These are phyloP conservation scores for Piloderma croceum DNA, from an alignment of 768 basidiomycete species.

Conservation along the genomic window DNA sequence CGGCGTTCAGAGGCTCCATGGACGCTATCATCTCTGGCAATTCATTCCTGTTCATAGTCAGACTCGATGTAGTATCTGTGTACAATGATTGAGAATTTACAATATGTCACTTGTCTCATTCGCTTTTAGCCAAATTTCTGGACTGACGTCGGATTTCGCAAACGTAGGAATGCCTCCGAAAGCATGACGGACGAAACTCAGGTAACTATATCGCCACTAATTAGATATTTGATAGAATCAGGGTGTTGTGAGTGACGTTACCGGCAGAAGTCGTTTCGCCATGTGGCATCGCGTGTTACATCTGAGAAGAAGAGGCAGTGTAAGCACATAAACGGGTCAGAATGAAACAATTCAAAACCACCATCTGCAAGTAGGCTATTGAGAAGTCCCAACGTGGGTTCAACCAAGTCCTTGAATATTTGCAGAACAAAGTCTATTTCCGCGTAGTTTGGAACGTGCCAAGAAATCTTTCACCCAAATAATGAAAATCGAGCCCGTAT, in stretches of 20 bases:
- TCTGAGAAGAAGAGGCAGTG: slow-evolving; percentile 23
- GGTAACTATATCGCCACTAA: slow-evolving; percentile 36
- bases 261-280: slow-evolving; percentile 88
- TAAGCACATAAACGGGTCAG: slow-evolving; percentile 9
- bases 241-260: slow-evolving; percentile 24
- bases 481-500: no score
- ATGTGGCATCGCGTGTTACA: slow-evolving; percentile 49
- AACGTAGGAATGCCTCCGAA: slow-evolving; percentile 72
- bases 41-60: slow-evolving; percentile 45
- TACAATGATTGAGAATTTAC: slow-evolving; percentile 34
- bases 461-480: no score
- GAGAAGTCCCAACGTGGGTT: slow-evolving; percentile 53
- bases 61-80: neutral
- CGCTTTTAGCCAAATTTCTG: slow-evolving; percentile 43
- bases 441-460: slow-evolving; percentile 69
- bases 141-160: slow-evolving; percentile 46
- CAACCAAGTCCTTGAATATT: slow-evolving; percentile 61
- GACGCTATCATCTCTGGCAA: slow-evolving; percentile 74
- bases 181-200: slow-evolving; percentile 69
- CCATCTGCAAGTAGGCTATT: slow-evolving; percentile 52
- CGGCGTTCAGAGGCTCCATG: slow-evolving; percentile 53
- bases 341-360: no score
- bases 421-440: slow-evolving; percentile 73
- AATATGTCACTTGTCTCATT: slow-evolving; percentile 59
- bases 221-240: neutral